phyloP scores from a whole-genome alignment of 2,329 filamentous ascomycete species.

The Trichoderma hamatum region DNA sequence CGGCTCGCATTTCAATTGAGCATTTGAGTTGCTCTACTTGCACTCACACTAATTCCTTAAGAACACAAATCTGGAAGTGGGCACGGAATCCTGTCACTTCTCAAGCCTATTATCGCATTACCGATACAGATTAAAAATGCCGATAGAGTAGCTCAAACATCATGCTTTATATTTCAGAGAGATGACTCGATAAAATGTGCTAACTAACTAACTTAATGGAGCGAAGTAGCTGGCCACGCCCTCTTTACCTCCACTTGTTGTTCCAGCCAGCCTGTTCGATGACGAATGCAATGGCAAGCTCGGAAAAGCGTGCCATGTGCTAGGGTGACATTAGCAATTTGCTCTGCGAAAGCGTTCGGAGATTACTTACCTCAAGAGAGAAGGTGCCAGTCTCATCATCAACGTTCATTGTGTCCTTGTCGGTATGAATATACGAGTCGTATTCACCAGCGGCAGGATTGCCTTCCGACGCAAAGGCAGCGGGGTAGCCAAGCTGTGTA shows the following conservation, averaged over 20 bases:
- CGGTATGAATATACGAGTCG: slow-evolving; percentile 44
- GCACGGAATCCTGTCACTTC: not conserved
- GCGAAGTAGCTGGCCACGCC: not conserved
- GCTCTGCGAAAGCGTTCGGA: not conserved
- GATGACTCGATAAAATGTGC: not conserved
- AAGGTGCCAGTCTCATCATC: slow-evolving; percentile 44
- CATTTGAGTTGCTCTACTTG: not conserved
- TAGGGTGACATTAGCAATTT: slow-evolving; percentile 30
- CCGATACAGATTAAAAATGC: not conserved
- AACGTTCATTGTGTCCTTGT: slow-evolving; percentile 44
- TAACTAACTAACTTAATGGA: not conserved
- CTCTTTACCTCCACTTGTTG: slow-evolving; percentile 42
- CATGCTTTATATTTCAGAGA: not conserved
- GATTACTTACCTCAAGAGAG: slow-evolving; percentile 42
- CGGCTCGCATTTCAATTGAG: not conserved
- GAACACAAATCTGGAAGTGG: not conserved
- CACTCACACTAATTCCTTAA: not conserved
- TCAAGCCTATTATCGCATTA: not conserved
- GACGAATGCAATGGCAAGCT: slow-evolving; percentile 45
- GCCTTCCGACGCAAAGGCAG: slow-evolving; percentile 45
- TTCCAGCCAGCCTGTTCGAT: slow-evolving; percentile 47
- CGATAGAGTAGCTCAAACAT: not conserved
- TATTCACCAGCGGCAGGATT: slow-evolving; percentile 39
- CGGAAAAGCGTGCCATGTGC: slow-evolving; percentile 47
- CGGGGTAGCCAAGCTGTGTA: slow-evolving; percentile 44